Conservation (phyloP, 108 stramenopile genomes). For the Nitzschia sp. region DNA sequence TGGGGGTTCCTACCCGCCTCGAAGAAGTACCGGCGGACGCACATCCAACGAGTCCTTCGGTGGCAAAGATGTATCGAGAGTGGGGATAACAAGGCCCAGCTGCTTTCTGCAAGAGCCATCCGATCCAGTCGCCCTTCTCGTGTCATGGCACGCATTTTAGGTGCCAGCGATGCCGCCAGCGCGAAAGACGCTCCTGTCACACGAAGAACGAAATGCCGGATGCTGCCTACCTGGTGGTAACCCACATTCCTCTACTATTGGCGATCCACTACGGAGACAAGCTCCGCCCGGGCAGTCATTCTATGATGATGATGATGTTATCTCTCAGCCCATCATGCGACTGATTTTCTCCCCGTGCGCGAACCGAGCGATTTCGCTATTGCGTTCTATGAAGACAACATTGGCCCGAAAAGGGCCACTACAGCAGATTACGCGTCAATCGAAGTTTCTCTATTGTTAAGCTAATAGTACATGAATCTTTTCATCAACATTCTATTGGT, state of each 20-base stretch:
- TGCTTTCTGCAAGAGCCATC: constrained; percentile 5
- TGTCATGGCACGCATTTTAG: constrained; percentile 19
- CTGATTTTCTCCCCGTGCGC: neutral
- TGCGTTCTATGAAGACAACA: no score
- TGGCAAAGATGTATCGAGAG: constrained; percentile 16
- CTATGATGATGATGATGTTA: neutral
- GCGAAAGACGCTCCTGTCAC: constrained; percentile 12
- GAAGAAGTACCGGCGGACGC: constrained; percentile 23
- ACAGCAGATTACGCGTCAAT: no score
- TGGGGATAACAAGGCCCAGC: neutral
- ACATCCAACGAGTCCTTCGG: constrained; percentile 14
- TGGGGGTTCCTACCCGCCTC: constrained; percentile 31
- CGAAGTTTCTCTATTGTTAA: no score
- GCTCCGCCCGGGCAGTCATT: no score
- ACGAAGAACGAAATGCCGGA: constrained; percentile 15
- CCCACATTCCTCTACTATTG: neutral
- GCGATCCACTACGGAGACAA: neutral
- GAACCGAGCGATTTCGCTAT: neutral
- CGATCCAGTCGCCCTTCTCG: constrained; percentile 18
- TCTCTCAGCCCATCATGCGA: neutral
- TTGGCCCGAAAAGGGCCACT: no score
- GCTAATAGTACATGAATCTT: no score
- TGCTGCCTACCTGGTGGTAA: constrained; percentile 21
- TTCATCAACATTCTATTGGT: no score
- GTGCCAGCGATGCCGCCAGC: constrained; percentile 1